Percentiles rank a stretch among this genome's conserved stretches.
These are phyloP conservation scores for Aspergillus udagawae DNA, from an alignment of 2,329 filamentous ascomycete species.

Conservation along the genomic window DNA sequence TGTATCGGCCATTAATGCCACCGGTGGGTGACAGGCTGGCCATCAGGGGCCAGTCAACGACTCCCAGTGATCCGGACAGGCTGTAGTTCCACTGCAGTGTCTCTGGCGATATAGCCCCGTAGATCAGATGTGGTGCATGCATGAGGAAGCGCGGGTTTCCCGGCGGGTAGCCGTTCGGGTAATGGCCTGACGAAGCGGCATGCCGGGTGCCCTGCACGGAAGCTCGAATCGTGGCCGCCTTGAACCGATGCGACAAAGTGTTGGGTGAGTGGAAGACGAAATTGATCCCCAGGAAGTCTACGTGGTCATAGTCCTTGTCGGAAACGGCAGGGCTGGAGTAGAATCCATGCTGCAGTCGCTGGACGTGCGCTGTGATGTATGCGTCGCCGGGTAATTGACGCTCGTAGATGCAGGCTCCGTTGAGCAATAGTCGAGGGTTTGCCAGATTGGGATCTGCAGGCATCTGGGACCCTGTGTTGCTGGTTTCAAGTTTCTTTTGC, in stretches of 20 bases:
- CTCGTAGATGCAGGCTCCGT: constrained; percentile 47
- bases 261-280: constrained; percentile 49
- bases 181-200: neutral
- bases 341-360: constrained; percentile 48
- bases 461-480: neutral
- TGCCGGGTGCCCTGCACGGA: constrained; percentile 17
- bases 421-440: constrained; percentile 33
- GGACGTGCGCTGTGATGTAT: constrained; percentile 48
- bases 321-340: constrained; percentile 43
- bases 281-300: constrained; percentile 48
- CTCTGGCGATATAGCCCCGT: constrained; percentile 45
- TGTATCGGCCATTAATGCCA: constrained; percentile 39
- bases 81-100: constrained; percentile 48
- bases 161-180: constrained; percentile 11
- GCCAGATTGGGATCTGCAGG: constrained; percentile 33
- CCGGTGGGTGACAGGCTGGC: constrained; percentile 42
- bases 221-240: constrained; percentile 44
- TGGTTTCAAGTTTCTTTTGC: neutral
- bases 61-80: constrained; percentile 43
- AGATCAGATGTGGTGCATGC: constrained; percentile 50
- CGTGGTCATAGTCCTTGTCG: constrained; percentile 38
- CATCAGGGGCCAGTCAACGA: constrained; percentile 42
- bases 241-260: constrained; percentile 44
- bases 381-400: constrained; percentile 45
- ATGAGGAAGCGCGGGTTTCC: constrained; percentile 43